These are phyloP conservation scores for Pittosporum tobira DNA, from an alignment of 129 eudicot species.

Conservation along the genomic window DNA sequence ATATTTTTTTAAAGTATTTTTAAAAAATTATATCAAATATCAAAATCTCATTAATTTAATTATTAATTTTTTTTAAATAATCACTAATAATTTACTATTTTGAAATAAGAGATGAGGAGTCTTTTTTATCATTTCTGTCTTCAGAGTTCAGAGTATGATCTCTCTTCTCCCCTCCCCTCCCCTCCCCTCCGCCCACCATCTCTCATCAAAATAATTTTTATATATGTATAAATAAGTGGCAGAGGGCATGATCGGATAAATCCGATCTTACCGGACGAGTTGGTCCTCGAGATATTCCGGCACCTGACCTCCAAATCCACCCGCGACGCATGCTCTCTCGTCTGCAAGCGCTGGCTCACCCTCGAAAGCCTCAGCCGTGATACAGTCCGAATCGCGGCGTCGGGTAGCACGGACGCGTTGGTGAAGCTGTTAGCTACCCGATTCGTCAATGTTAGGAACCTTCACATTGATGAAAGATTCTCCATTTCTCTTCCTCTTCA, in stretches of 20 bases:
- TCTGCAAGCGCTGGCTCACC: conserved; percentile 75
- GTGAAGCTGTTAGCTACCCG: conserved; percentile 48
- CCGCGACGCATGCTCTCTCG: conserved; percentile 72
- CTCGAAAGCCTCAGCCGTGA: conserved; percentile 80
- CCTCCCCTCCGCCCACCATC: too few species aligned
- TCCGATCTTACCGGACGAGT: conserved; percentile 57
- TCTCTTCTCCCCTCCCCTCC: too few species aligned
- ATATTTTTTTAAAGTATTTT: too few species aligned
- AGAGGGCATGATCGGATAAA: conserved; percentile 58
- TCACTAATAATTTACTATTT: too few species aligned
- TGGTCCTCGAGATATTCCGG: conserved; percentile 58
- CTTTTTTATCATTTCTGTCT: too few species aligned
- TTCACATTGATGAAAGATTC: conserved; percentile 69
- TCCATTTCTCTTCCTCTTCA: conserved; percentile 52
- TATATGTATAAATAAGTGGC: conserved; percentile 20
- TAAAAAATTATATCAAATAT: too few species aligned
- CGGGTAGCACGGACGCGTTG: conserved; percentile 58
- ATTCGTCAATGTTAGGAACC: conserved; percentile 45
- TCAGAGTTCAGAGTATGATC: too few species aligned
- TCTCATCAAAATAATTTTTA: not conserved
- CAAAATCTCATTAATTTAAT: too few species aligned
- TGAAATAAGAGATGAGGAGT: too few species aligned
- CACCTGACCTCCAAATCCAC: conserved; percentile 40
- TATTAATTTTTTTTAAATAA: too few species aligned
- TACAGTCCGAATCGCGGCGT: conserved; percentile 77